Percentiles rank a stretch among this genome's conserved stretches.
Evolutionary conservation across 2,329 filamentous ascomycete genomes (phyloP).

Genomic region (Ceratocystis lukuohia): DNA sequence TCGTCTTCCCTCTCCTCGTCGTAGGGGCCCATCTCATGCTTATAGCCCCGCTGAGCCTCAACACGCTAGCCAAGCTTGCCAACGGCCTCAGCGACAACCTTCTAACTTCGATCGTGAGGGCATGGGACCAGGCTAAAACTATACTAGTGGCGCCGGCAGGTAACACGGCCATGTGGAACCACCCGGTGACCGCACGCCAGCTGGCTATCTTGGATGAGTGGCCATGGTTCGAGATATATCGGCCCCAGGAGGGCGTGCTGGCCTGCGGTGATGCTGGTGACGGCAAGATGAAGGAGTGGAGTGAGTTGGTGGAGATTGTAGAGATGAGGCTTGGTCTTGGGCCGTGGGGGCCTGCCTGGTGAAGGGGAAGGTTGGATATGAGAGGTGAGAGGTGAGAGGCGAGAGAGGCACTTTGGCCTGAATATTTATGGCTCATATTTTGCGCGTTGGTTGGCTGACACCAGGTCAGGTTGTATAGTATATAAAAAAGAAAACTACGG

Average conservation of each 20-base stretch:
- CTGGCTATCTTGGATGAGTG: slow-evolving; percentile 51
- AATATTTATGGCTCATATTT: background rate
- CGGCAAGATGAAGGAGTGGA: slow-evolving; percentile 76
- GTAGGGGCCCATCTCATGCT: slow-evolving; percentile 59
- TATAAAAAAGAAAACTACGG: too few relatives aligned
- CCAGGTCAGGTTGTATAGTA: too few relatives aligned
- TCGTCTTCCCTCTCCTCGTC: slow-evolving; percentile 25
- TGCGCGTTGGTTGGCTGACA: too few relatives aligned
- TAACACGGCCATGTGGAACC: slow-evolving; percentile 84
- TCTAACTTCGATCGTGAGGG: slow-evolving; percentile 59
- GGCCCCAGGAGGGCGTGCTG: slow-evolving; percentile 60
- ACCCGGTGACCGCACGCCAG: slow-evolving; percentile 67
- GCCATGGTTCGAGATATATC: slow-evolving; percentile 58
- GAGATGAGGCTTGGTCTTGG: slow-evolving; percentile 29
- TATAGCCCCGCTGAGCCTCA: slow-evolving; percentile 70
- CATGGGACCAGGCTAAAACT: slow-evolving; percentile 72
- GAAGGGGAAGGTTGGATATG: background rate
- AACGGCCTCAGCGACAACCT: slow-evolving; percentile 67
- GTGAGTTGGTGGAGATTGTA: slow-evolving; percentile 53
- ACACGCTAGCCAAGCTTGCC: slow-evolving; percentile 72
- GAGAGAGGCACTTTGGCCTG: background rate
- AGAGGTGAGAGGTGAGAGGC: too few relatives aligned
- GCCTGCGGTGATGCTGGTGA: slow-evolving; percentile 75
- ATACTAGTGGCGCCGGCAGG: slow-evolving; percentile 71
- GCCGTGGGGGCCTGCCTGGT: background rate